Evolutionary conservation across 306 rosid genomes (phyloP).

Genomic region (Mucuna pruriens): DNA sequence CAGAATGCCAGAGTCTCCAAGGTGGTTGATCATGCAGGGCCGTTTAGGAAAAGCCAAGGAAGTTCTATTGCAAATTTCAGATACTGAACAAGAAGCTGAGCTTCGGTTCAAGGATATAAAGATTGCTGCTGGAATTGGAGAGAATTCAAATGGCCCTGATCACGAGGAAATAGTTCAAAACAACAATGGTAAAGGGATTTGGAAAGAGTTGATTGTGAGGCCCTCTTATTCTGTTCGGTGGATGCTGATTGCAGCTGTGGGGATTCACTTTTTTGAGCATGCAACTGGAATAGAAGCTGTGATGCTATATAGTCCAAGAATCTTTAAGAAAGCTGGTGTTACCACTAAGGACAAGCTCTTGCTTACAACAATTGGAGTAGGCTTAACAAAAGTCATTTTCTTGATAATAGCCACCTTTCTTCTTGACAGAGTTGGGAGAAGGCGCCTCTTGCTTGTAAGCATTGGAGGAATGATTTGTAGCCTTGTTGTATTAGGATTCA

Average conservation of each 20-base stretch:
- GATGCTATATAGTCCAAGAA: slow-evolving; percentile 68
- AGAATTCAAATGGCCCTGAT: slow-evolving; percentile 30
- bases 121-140: slow-evolving; percentile 57
- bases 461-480: slow-evolving; percentile 54
- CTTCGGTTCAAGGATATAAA: slow-evolving; percentile 64
- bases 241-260: slow-evolving; percentile 67
- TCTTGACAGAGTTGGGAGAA: slow-evolving; percentile 64
- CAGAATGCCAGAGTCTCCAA: slow-evolving; percentile 79
- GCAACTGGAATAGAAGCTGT: slow-evolving; percentile 78
- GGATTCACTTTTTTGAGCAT: slow-evolving; percentile 75
- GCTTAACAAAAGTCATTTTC: slow-evolving; percentile 53
- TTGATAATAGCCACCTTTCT: slow-evolving; percentile 50
- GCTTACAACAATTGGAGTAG: slow-evolving; percentile 68
- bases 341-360: slow-evolving; percentile 55
- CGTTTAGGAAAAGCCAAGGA: slow-evolving; percentile 55
- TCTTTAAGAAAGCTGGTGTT: slow-evolving; percentile 69
- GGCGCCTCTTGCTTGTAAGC: slow-evolving; percentile 56
- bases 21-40: slow-evolving; percentile 79
- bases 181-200: slow-evolving; percentile 49
- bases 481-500: slow-evolving; percentile 46
- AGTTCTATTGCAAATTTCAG: slow-evolving; percentile 45
- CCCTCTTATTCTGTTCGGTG: slow-evolving; percentile 65
- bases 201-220: slow-evolving; percentile 58
- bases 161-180: slow-evolving; percentile 19
- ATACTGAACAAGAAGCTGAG: slow-evolving; percentile 59